Percentiles rank a stretch among this genome's conserved stretches.
Evolutionary conservation across 1,139 yeast species (phyloP).

Genomic region (Yamadazyma atmosphaerica): DNA sequence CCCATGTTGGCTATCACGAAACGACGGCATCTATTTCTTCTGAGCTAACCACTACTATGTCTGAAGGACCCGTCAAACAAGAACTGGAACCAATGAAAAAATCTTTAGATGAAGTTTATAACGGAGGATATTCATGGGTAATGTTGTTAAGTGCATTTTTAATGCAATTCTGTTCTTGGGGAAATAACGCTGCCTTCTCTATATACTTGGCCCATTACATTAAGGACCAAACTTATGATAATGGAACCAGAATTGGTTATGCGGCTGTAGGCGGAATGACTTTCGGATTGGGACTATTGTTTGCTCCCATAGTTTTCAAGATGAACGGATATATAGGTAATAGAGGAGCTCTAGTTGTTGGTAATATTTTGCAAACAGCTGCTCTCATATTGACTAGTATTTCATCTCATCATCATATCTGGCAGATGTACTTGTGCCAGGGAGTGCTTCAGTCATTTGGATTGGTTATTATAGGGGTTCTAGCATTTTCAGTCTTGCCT

Average conservation of each 20-base stretch:
- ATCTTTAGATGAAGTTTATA: slow-evolving; percentile 12
- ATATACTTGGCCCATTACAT: slow-evolving; percentile 41
- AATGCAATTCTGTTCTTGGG: slow-evolving; percentile 41
- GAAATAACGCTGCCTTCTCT: slow-evolving; percentile 46
- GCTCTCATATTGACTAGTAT: slow-evolving; percentile 49
- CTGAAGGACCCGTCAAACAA: not conserved
- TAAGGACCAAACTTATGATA: slow-evolving; percentile 23
- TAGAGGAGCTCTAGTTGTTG: slow-evolving; percentile 27
- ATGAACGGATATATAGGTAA: slow-evolving; percentile 31
- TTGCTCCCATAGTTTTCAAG: slow-evolving; percentile 31
- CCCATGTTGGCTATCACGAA: too few species aligned
- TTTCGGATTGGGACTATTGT: slow-evolving; percentile 17
- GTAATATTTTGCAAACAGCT: slow-evolving; percentile 39
- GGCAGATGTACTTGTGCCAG: slow-evolving; percentile 35
- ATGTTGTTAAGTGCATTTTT: slow-evolving; percentile 34
- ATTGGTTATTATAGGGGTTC: slow-evolving; percentile 25
- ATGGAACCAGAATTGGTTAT: slow-evolving; percentile 21
- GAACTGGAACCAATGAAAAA: not conserved
- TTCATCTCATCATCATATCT: slow-evolving; percentile 29
- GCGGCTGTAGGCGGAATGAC: slow-evolving; percentile 26
- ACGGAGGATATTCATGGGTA: slow-evolving; percentile 45
- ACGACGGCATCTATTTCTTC: too few species aligned
- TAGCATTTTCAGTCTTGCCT: slow-evolving; percentile 50
- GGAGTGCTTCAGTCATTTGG: slow-evolving; percentile 31
- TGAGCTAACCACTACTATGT: too few species aligned